Evolutionary conservation across 805 yeast genomes (phyloP).

Genomic region (Monosporozyma servazzii): DNA sequence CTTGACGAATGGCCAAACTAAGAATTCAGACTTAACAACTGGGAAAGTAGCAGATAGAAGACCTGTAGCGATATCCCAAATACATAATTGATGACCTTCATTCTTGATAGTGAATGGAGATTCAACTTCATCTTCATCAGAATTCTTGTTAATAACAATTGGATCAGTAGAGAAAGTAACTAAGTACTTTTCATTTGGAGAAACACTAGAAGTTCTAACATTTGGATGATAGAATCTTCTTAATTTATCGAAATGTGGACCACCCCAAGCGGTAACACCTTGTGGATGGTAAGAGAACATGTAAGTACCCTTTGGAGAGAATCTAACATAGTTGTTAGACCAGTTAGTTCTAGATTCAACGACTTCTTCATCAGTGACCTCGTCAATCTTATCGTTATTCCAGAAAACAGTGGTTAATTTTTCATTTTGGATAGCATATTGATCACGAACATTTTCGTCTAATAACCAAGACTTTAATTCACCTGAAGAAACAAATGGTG

Average conservation of each 20-base stretch:
- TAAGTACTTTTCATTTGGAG: conserved; percentile 84
- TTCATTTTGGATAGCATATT: conserved; percentile 67
- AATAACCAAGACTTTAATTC: conserved; percentile 86
- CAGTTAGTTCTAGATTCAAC: conserved; percentile 74
- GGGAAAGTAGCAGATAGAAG: conserved; percentile 86
- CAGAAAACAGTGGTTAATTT: conserved; percentile 80
- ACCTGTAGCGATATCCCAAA: conserved; percentile 85
- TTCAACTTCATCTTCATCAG: conserved; percentile 35
- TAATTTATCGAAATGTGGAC: conserved; percentile 62
- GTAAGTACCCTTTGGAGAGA: conserved; percentile 90
- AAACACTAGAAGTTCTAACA: conserved; percentile 81
- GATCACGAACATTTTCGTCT: conserved; percentile 85
- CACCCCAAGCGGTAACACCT: conserved; percentile 97
- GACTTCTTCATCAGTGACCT: conserved; percentile 52
- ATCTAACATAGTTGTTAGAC: conserved; percentile 80
- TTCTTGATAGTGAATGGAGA: conserved; percentile 82
- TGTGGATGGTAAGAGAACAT: conserved; percentile 83
- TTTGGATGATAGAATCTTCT: conserved; percentile 80
- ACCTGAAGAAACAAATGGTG: conserved; percentile 67
- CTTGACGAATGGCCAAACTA: conserved; percentile 93
- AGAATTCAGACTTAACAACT: conserved; percentile 55
- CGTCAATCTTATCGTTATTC: conserved; percentile 58
- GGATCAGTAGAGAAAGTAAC: conserved; percentile 87
- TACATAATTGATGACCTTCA: conserved; percentile 86
- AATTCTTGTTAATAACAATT: conserved; percentile 35